Conservation (phyloP, 2,329 filamentous ascomycete genomes). For the Emmonsiellopsis sp. region DNA sequence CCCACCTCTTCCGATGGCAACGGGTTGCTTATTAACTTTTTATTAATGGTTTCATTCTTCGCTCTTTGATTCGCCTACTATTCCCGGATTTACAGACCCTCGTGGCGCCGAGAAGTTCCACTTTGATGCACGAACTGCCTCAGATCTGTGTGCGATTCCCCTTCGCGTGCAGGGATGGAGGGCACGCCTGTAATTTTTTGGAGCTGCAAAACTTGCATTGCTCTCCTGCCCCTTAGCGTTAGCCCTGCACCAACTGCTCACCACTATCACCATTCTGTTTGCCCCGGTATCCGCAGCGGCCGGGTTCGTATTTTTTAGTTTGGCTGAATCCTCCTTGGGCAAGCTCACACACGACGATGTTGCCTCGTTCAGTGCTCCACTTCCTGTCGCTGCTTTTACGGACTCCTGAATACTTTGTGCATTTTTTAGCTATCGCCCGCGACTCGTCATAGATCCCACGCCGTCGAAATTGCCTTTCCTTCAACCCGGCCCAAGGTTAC, state of each 20-base stretch:
- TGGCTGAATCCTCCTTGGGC: not conserved
- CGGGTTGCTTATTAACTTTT: not conserved
- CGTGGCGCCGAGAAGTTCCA: not conserved
- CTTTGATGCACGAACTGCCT: not conserved
- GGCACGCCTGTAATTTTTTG: not conserved
- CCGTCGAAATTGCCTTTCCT: not conserved
- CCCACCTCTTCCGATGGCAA: not conserved
- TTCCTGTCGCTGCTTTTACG: not conserved
- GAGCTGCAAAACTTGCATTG: not conserved
- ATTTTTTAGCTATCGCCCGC: not conserved
- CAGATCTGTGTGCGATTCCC: not conserved
- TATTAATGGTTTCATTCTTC: not conserved
- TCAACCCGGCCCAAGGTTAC: not conserved
- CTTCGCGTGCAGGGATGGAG: not conserved
- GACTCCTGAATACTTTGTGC: not conserved
- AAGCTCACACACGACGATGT: not conserved
- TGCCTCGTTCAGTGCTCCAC: not conserved
- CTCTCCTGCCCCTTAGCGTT: not conserved
- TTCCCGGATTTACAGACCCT: not conserved
- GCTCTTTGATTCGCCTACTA: not conserved
- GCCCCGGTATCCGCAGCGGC: not conserved
- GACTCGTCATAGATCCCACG: not conserved
- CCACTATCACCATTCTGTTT: not conserved
- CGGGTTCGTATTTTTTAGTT: not conserved
- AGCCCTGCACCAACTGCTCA: not conserved